These are phyloP conservation scores for Rhodotorula graminis DNA, from an alignment of 768 basidiomycete species.

Conservation along the genomic window DNA sequence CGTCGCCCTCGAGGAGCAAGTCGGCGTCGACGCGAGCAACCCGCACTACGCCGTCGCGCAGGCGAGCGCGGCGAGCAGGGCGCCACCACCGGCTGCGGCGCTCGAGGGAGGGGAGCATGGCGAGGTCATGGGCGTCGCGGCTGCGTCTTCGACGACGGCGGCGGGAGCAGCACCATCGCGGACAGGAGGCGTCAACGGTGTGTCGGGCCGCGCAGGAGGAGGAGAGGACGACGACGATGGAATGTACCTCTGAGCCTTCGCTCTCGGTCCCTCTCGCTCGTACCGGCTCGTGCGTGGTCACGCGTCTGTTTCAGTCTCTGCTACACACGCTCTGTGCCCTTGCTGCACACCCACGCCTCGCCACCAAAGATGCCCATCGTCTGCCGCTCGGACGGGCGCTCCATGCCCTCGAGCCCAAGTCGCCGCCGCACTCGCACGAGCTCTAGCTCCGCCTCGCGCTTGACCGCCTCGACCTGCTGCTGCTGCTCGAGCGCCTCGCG, in stretches of 20 bases:
- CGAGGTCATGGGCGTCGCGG: not conserved
- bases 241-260: constrained; percentile 16
- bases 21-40: constrained; percentile 33
- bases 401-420: not conserved
- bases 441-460: constrained; percentile 1
- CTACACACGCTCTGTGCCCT: not conserved
- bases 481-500: too few species aligned
- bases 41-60: constrained; percentile 20
- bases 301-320: not conserved
- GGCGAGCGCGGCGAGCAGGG: not conserved
- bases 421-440: not conserved
- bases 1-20: constrained; percentile 23
- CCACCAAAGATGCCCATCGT: not conserved
- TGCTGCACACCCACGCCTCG: not conserved
- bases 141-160: not conserved
- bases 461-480: not conserved
- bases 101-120: not conserved
- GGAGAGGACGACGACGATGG: constrained; percentile 9
- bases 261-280: not conserved
- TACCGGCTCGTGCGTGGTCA: not conserved
- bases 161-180: not conserved
- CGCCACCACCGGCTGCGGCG: not conserved
- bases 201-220: not conserved
- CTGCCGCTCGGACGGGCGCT: not conserved
- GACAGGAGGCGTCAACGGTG: not conserved